phyloP scores from a whole-genome alignment of 257 asterid species.

The Solanum appendiculatum region DNA sequence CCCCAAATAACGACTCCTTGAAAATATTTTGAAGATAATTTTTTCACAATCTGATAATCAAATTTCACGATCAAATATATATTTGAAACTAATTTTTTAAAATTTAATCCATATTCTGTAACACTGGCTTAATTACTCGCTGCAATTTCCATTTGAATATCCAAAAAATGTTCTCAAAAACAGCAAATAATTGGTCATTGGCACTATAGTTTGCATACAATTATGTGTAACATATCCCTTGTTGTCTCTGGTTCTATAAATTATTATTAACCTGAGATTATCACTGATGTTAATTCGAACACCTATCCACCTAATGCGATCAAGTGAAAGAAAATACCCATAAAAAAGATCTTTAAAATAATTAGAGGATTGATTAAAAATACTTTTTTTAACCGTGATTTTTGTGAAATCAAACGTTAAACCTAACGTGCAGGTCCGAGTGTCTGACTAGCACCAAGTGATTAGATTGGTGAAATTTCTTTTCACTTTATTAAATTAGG shows the following conservation, averaged over 20 bases:
- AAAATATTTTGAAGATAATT: no score
- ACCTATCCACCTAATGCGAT: no score
- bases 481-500: not conserved
- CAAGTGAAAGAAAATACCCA: no score
- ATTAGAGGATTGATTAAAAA: not conserved
- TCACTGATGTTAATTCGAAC: no score
- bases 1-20: no score
- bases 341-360: no score
- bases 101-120: not conserved
- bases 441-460: not conserved
- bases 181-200: not conserved
- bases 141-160: not conserved
- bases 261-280: not conserved
- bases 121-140: not conserved
- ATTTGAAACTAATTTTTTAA: no score
- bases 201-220: not conserved
- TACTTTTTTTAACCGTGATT: no score
- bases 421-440: not conserved
- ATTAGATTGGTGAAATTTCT: no score
- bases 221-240: no score
- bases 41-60: not conserved
- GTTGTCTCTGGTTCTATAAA: no score
- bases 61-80: no score
- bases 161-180: not conserved
- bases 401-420: not conserved